Conservation (phyloP, 2,329 filamentous ascomycete genomes). For the Paraphoma sp. region DNA sequence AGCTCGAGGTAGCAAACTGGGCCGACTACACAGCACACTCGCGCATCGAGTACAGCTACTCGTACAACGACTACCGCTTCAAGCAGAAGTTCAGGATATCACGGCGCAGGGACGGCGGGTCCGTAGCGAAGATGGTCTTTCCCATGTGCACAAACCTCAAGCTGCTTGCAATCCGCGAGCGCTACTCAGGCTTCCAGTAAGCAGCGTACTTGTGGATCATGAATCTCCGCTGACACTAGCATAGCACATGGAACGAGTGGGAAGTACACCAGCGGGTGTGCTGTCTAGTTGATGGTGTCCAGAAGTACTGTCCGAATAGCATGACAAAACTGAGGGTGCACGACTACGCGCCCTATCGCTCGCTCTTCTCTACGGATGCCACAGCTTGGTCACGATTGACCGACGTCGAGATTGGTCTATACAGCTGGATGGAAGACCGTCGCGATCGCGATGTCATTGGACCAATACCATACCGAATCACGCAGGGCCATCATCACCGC, state of each 20-base stretch:
- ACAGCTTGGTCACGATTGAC: slow-evolving; percentile 39
- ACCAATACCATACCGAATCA: slow-evolving; percentile 41
- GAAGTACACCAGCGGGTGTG: slow-evolving; percentile 47
- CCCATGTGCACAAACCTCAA: slow-evolving; percentile 39
- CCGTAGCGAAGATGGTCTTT: slow-evolving; percentile 42
- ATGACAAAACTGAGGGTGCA: slow-evolving; percentile 42
- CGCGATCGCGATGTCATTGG: slow-evolving; percentile 42
- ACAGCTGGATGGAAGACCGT: slow-evolving; percentile 45
- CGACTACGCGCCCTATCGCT: slow-evolving; percentile 44
- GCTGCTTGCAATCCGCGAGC: slow-evolving; percentile 42
- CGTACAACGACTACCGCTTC: slow-evolving; percentile 46
- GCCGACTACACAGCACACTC: slow-evolving; percentile 45
- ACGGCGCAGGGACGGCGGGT: slow-evolving; percentile 42
- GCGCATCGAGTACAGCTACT: slow-evolving; percentile 47
- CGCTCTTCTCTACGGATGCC: slow-evolving; percentile 42
- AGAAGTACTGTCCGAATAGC: slow-evolving; percentile 36
- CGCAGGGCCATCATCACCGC: slow-evolving; percentile 40
- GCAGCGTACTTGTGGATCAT: not conserved
- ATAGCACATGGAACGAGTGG: slow-evolving; percentile 45
- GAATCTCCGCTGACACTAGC: slow-evolving; percentile 9
- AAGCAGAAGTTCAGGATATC: slow-evolving; percentile 44
- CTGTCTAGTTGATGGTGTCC: slow-evolving; percentile 42
- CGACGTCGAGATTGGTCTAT: slow-evolving; percentile 41
- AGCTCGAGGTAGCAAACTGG: slow-evolving; percentile 46
- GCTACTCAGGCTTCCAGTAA: slow-evolving; percentile 41